Conservation (phyloP, 192 early-diverging fungal genomes). For the Mortierella hygrophila region DNA sequence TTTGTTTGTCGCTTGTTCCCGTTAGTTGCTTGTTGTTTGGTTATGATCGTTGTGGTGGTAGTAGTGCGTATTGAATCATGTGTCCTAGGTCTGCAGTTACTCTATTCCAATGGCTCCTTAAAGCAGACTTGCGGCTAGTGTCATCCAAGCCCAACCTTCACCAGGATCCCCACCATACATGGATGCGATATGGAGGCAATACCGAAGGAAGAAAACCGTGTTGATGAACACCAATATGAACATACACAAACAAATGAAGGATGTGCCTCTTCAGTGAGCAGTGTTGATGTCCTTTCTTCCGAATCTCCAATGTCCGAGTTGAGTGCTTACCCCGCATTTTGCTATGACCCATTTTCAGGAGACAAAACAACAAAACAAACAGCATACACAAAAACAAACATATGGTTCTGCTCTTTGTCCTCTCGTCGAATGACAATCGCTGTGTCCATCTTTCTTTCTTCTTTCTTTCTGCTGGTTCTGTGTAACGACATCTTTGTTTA, state of each 20-base stretch:
- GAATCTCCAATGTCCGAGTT: background rate
- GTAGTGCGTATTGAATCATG: no score
- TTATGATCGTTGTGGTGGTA: no score
- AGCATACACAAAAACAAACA: conserved; percentile 2
- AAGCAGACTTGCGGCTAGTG: no score
- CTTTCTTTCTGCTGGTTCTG: no score
- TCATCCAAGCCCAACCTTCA: background rate
- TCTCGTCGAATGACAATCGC: no score
- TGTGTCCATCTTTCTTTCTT: no score
- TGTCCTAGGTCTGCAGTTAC: no score
- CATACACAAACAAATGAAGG: background rate
- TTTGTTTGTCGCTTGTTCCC: no score
- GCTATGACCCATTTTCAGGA: conserved; percentile 1
- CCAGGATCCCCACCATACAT: background rate
- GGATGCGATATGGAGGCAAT: background rate
- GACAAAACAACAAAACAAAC: background rate
- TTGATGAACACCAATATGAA: background rate
- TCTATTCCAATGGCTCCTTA: no score
- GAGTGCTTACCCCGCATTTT: background rate
- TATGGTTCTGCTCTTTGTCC: background rate
- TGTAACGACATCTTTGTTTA: no score
- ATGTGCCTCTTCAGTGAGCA: background rate
- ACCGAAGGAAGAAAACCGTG: background rate
- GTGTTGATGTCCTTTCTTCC: background rate
- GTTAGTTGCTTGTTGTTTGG: no score